Conservation (phyloP, 345 rosid genomes). For the Nephelium lappaceum region DNA sequence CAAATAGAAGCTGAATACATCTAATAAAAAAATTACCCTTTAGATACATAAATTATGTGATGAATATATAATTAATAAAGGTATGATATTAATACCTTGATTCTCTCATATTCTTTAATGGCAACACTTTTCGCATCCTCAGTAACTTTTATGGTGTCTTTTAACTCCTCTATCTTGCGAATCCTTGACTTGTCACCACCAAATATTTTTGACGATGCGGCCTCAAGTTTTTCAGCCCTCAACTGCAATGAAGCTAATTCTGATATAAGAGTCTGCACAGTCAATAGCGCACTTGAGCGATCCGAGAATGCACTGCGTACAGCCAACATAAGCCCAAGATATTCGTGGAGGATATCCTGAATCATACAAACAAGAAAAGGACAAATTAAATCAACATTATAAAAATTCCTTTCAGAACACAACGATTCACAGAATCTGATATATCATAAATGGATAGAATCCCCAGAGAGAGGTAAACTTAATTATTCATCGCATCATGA, state of each 20-base stretch:
- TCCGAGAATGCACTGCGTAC: slow-evolving; percentile 91
- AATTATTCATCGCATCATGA: neutral
- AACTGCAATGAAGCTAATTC: slow-evolving; percentile 71
- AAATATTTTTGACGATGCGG: slow-evolving; percentile 90
- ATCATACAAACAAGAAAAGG: slow-evolving; percentile 9
- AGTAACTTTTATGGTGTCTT: slow-evolving; percentile 74
- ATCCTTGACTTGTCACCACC: slow-evolving; percentile 98
- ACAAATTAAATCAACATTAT: slow-evolving; percentile 4
- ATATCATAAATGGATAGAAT: slow-evolving; percentile 14
- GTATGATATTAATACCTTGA: slow-evolving; percentile 55
- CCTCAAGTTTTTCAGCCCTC: slow-evolving; percentile 90
- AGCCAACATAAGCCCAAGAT: slow-evolving; percentile 87
- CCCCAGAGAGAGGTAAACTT: neutral
- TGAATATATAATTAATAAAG: neutral
- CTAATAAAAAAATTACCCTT: neutral
- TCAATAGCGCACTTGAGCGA: slow-evolving; percentile 82
- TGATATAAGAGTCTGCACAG: slow-evolving; percentile 88
- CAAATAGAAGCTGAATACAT: neutral
- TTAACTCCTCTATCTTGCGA: slow-evolving; percentile 83
- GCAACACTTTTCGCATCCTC: slow-evolving; percentile 93
- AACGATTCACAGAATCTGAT: neutral
- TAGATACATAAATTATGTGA: neutral
- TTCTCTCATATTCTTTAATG: slow-evolving; percentile 80
- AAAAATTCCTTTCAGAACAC: neutral
- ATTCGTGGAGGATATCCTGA: slow-evolving; percentile 91